Percentiles rank a stretch among this genome's conserved stretches.
Evolutionary conservation across 2,329 filamentous ascomycete genomes (phyloP).

Genomic region (Colletotrichum kahawae): DNA sequence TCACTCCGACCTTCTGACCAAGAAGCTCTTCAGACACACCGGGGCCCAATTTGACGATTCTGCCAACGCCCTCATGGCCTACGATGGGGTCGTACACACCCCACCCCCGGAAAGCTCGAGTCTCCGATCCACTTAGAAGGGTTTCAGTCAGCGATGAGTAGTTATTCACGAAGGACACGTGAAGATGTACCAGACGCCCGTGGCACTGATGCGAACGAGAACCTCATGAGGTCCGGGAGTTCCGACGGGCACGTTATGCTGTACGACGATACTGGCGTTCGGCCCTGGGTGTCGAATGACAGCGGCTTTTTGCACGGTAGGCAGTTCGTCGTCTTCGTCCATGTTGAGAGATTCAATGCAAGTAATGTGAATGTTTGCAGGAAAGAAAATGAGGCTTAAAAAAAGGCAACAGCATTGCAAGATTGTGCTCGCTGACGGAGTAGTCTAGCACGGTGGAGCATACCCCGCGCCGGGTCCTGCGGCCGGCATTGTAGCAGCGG

Average conservation of each 20-base stretch:
- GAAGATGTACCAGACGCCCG: background rate
- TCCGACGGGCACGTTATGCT: constrained; percentile 1
- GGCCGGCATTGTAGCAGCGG: background rate
- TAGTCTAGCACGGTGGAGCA: background rate
- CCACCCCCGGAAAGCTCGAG: constrained; percentile 33
- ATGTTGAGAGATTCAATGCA: background rate
- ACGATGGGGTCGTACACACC: constrained; percentile 29
- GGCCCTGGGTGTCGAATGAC: constrained; percentile 12
- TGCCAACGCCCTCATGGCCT: constrained; percentile 36
- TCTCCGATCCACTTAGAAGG: constrained; percentile 29
- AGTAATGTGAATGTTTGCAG: accelerated
- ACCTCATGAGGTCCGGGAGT: constrained; percentile 2
- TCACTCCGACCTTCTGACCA: constrained; percentile 43
- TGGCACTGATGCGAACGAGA: background rate
- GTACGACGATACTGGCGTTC: background rate
- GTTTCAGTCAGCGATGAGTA: accelerated
- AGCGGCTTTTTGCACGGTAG: background rate
- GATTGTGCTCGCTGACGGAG: background rate
- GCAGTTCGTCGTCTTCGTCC: background rate
- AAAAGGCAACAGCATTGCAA: background rate
- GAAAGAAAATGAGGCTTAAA: background rate
- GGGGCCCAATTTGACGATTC: constrained; percentile 32
- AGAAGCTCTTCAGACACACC: constrained; percentile 31
- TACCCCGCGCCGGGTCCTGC: background rate
- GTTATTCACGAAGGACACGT: accelerated